Evolutionary conservation across 192 early-diverging fungal genomes (phyloP).

Genomic region (Neocallimastix lanati): DNA sequence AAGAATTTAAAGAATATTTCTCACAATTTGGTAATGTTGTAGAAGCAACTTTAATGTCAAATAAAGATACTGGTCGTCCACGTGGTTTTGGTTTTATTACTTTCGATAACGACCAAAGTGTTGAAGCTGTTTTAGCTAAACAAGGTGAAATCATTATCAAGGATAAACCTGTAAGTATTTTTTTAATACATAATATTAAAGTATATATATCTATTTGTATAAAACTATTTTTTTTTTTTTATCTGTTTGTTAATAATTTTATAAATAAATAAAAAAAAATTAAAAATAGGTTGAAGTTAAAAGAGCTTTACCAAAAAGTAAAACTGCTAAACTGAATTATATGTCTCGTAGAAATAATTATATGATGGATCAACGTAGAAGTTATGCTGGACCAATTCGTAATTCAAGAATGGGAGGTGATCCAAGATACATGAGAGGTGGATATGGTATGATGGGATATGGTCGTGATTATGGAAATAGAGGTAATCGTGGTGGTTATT

Average conservation of each 20-base stretch:
- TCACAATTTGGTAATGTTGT: constrained; percentile 62
- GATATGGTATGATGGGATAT: constrained; percentile 10
- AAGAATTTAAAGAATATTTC: constrained; percentile 70
- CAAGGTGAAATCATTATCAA: constrained; percentile 43
- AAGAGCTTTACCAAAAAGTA: constrained; percentile 47
- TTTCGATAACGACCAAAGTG: constrained; percentile 53
- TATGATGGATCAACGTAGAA: constrained; percentile 6
- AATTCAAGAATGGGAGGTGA: constrained; percentile 1
- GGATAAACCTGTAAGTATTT: constrained; percentile 38
- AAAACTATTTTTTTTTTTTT: too few species aligned
- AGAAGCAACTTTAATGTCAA: constrained; percentile 71
- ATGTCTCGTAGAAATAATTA: constrained; percentile 13
- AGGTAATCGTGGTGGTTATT: constrained; percentile 8
- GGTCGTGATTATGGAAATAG: constrained; percentile 16
- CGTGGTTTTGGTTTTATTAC: constrained; percentile 93
- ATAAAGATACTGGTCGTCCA: constrained; percentile 65
- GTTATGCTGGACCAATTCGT: not conserved
- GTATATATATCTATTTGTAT: too few species aligned
- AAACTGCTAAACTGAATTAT: constrained; percentile 4
- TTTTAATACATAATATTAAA: too few species aligned
- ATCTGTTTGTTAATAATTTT: not conserved
- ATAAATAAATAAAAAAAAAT: not conserved
- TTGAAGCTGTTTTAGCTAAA: constrained; percentile 55
- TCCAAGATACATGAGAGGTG: constrained; percentile 7
- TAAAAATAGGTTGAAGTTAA: constrained; percentile 43